Evolutionary conservation across 164 flowering plant species (phyloP).

Genomic region (Magnolia sinica): DNA sequence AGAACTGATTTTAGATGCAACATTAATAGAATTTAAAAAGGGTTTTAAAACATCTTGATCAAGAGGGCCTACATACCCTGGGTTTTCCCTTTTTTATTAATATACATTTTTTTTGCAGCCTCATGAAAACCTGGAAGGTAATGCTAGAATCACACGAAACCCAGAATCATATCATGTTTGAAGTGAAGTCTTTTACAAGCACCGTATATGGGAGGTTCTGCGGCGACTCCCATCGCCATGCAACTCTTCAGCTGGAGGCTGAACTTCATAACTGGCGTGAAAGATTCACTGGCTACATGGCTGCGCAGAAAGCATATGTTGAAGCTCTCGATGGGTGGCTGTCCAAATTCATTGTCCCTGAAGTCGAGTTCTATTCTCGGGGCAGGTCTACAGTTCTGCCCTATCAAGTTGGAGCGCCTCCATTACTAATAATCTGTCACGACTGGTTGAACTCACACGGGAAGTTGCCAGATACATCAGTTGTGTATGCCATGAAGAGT

Average conservation of each 20-base stretch:
- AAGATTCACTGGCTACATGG: conserved; percentile 53
- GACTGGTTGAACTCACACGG: conserved; percentile 62
- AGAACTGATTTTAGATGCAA: no score
- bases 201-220: conserved; percentile 70
- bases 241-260: conserved; percentile 77
- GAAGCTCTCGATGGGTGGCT: conserved; percentile 81
- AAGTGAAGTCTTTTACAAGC: conserved; percentile 64
- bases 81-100: not conserved
- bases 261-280: conserved; percentile 83
- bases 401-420: conserved; percentile 51
- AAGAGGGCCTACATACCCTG: no score
- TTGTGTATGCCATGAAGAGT: conserved; percentile 57
- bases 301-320: conserved; percentile 65
- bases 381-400: conserved; percentile 37
- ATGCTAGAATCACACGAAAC: conserved; percentile 88
- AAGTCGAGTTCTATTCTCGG: conserved; percentile 59
- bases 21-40: no score
- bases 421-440: conserved; percentile 56
- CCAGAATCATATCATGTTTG: conserved; percentile 68
- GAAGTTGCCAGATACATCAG: conserved; percentile 65
- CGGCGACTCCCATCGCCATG: conserved; percentile 68
- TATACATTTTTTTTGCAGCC: conserved; percentile 40
- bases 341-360: conserved; percentile 68
- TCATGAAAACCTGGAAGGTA: conserved; percentile 60
- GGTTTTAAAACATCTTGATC: no score